Evolutionary conservation across 1,139 yeast genomes (phyloP).

Genomic region (Yamadazyma pseudoaaseri): DNA sequence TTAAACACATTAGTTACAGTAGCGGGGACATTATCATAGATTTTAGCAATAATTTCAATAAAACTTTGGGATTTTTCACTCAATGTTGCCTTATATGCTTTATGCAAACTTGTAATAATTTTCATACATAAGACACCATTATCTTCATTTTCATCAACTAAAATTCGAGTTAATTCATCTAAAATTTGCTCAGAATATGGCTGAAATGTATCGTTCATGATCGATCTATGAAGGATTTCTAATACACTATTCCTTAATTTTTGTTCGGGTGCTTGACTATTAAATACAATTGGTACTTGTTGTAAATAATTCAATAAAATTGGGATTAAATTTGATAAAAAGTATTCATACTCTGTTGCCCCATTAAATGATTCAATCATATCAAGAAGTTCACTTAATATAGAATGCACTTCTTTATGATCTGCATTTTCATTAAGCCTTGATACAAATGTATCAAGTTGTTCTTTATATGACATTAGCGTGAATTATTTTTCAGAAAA

Average conservation of each 20-base stretch:
- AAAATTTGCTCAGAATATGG: constrained; percentile 65
- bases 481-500: constrained; percentile 1
- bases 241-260: constrained; percentile 72
- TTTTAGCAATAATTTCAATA: constrained; percentile 69
- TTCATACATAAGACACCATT: constrained; percentile 93
- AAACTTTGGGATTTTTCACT: constrained; percentile 77
- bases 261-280: constrained; percentile 62
- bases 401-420: constrained; percentile 58
- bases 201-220: constrained; percentile 79
- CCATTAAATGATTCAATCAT: constrained; percentile 81
- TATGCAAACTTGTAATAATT: constrained; percentile 83
- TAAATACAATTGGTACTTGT: constrained; percentile 71
- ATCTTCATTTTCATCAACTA: constrained; percentile 86
- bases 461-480: constrained; percentile 46
- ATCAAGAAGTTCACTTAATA: constrained; percentile 80
- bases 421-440: constrained; percentile 58
- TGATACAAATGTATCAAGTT: constrained; percentile 60
- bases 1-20: constrained; percentile 66
- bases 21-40: constrained; percentile 78
- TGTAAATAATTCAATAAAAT: constrained; percentile 59
- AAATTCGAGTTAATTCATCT: constrained; percentile 56
- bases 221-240: constrained; percentile 79
- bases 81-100: constrained; percentile 71
- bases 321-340: constrained; percentile 61
- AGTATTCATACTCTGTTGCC: constrained; percentile 73